Base-by-base conservation (phyloP, 495 filamentous ascomycete genomes). In the Gamarada debralockiae region DNA sequence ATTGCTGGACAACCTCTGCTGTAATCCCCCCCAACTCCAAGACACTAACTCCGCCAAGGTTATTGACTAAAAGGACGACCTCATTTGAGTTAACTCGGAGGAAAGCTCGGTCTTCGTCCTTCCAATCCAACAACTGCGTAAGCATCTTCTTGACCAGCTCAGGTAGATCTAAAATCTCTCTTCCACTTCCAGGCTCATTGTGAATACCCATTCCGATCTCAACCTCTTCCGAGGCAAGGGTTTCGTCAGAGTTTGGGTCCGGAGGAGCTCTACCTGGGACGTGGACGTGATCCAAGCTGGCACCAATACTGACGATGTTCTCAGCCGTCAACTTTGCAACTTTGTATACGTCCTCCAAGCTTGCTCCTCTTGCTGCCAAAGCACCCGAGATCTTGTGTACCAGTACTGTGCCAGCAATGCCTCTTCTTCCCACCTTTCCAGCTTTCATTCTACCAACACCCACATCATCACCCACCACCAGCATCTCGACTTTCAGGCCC, bases 171-270 rank as follows among this genome's bases (percentile, higher is more conserved):
- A 83, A 74, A 18, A 67, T 70, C 54, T 83, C 86, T 40, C 86
- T 77, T 61, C 84, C 87, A 13, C 83, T 92, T 1, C 93, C 93
- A 0, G 88, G 81, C 69, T 98, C 93, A 64, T 98, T 98, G 68
- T 98, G 93, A 66, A 97, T 97, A 10, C 93, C 93, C 93, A 97
- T 98, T 7, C 93, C 93, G 59, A 98, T 77, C 73, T 98, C 93
- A 18, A 95, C 83, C 72, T 97, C 86, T 37, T 82, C 84, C 0
- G 73, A 64, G 25, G 71, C 73, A 52, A 95, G 69, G 3, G 70
- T 69, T 38, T 83, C 86, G 12, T 70, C 70, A 10, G 53, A 55
- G 10, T 69, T 65, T 1, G 59, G 65, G 21, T 70, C 60, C 3
- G 66, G 52, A 18, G 62, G 61, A 2, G 67, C 77, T 60, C 90